phyloP scores from a whole-genome alignment of 1,139 yeast genomes.

The Yamadazyma conglobata region DNA sequence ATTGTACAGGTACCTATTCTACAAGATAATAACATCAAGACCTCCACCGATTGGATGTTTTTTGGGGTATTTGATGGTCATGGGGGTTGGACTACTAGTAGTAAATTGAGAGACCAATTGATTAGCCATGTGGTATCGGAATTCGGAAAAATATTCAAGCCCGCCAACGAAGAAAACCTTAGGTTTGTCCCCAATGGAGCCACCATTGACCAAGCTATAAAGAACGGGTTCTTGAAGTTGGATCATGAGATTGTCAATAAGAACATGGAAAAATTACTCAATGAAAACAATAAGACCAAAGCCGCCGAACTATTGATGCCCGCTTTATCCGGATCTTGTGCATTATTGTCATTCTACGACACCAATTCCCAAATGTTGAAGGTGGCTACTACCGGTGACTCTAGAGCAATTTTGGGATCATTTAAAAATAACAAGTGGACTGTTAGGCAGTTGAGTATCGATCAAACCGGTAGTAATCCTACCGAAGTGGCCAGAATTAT shows the following conservation, averaged over 20 bases:
- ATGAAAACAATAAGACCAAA: constrained; percentile 52
- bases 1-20: constrained; percentile 76
- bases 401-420: constrained; percentile 86
- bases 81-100: constrained; percentile 92
- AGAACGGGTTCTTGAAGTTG: constrained; percentile 72
- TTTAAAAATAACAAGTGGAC: constrained; percentile 75
- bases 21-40: constrained; percentile 49
- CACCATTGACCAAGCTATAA: constrained; percentile 74
- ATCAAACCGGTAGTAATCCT: constrained; percentile 91
- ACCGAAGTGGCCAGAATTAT: constrained; percentile 82
- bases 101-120: constrained; percentile 75
- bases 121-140: constrained; percentile 76
- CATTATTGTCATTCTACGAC: constrained; percentile 81
- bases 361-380: constrained; percentile 66
- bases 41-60: constrained; percentile 84
- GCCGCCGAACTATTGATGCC: constrained; percentile 84
- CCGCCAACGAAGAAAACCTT: constrained; percentile 47
- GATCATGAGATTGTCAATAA: constrained; percentile 85
- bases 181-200: constrained; percentile 61
- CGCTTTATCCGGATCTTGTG: constrained; percentile 95
- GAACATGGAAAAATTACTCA: constrained; percentile 65
- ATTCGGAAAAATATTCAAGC: constrained; percentile 63
- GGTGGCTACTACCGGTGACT: constrained; percentile 96
- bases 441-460: constrained; percentile 80
- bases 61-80: constrained; percentile 98